Evolutionary conservation across 805 yeast genomes (phyloP), one percentile per base, ranked within the genome.

Genomic region (Metschnikowia cubensis): DNA sequence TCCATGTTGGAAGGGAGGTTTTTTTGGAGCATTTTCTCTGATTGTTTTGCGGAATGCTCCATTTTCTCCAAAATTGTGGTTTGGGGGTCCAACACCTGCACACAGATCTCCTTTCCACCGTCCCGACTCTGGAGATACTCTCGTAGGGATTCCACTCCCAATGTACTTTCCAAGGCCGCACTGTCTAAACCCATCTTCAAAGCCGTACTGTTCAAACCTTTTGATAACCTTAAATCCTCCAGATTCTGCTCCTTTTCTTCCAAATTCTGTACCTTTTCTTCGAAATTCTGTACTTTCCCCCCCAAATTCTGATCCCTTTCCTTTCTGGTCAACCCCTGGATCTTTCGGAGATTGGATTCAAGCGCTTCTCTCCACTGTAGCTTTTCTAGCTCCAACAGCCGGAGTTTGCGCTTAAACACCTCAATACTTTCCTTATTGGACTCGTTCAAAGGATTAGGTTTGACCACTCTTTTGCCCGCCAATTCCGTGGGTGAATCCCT

Each of bases 361-460:
- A 61, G 66, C 2, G 68, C 60, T 15, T 62, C 57, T 48, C 65
- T 66, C 85, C 88, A 82, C 35, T 69, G 69, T 8, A 57, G 62
- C 50, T 75, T 77, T 50, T 84, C 85, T 29, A 62, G 59, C 37
- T 68, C 65, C 45, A 85, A 64, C 20, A 68, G 67, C 10, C 60
- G 58, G 45, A 83, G 64, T 54, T 80, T 75, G 31, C 66, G 59
- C 34, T 72, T 69, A 56, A 79, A 79, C 35, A 75, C 65, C 32
- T 73, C 69, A 17, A 84, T 64, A 45, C 79, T 80, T 39, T 71
- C 68, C 35, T 59, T 52, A 59, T 85, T 85, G 35, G 77, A 69
- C 7, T 68, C 64, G 58, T 87, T 87, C 42, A 80, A 73, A n/a
- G 80, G 78, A 61, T 87, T 86, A 1, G 88, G 85, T 34, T 73